A percentile compares a stretch with the other conserved stretches of the same genome.
phyloP scores from a whole-genome alignment of 1,139 yeast genomes.

The Tardiomyces digboiensis region DNA sequence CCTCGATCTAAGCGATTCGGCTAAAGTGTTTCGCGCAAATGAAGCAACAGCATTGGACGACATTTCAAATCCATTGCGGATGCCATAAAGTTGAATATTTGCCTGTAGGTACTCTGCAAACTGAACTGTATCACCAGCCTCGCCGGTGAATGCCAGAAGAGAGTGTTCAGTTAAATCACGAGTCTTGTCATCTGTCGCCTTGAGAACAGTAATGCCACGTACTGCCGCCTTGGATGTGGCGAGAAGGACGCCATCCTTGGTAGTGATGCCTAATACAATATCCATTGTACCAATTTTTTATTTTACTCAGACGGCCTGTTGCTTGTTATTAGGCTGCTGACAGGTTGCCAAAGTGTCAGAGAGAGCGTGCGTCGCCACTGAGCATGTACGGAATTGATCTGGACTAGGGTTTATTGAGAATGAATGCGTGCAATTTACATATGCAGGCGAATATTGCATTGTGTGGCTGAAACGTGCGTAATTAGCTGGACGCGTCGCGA shows the following conservation, averaged over 20 bases:
- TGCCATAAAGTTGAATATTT: slow-evolving; percentile 77
- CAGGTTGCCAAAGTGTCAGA: too few relatives aligned
- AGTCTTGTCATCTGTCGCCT: slow-evolving; percentile 85
- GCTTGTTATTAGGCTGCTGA: too few relatives aligned
- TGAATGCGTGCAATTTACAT: too few relatives aligned
- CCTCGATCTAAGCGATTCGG: slow-evolving; percentile 76
- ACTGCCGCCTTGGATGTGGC: slow-evolving; percentile 94
- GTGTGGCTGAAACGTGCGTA: too few relatives aligned
- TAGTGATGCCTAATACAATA: slow-evolving; percentile 77
- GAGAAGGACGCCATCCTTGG: slow-evolving; percentile 68
- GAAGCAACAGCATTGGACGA: slow-evolving; percentile 67
- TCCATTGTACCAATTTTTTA: slow-evolving; percentile 79
- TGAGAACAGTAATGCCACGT: slow-evolving; percentile 85
- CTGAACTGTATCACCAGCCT: slow-evolving; percentile 83
- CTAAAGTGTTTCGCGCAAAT: slow-evolving; percentile 81
- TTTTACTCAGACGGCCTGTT: too few relatives aligned
- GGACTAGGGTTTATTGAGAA: too few relatives aligned
- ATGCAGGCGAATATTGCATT: too few relatives aligned
- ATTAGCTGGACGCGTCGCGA: too few relatives aligned
- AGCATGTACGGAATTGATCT: too few relatives aligned
- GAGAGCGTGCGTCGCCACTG: too few relatives aligned
- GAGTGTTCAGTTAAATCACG: slow-evolving; percentile 65
- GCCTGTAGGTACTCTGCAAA: slow-evolving; percentile 94
- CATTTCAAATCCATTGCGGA: slow-evolving; percentile 78
- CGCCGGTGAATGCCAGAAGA: slow-evolving; percentile 88